A percentile compares a stretch with the other conserved stretches of the same genome.
Evolutionary conservation across 345 rosid genomes (phyloP).

Genomic region (Gossypium bickii): DNA sequence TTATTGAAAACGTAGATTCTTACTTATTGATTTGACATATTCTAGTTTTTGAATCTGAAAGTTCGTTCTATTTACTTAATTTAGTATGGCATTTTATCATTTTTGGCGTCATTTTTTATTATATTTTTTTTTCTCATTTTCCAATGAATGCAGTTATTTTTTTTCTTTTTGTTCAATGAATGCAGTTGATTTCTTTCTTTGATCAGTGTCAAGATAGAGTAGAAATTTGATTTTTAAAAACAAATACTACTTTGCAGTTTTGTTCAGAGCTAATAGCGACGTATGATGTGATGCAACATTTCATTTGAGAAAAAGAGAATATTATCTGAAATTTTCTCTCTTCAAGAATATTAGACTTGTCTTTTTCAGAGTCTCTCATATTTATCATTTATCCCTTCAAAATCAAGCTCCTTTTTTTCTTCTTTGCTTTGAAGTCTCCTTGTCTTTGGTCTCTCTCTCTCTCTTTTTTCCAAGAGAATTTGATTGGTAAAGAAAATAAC

Average conservation of each 20-base stretch:
- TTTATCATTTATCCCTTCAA: slow-evolving; percentile 2
- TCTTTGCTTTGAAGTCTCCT: not conserved
- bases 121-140: not conserved
- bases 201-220: not conserved
- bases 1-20: slow-evolving; percentile 3
- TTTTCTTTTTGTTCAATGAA: not conserved
- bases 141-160: not conserved
- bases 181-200: slow-evolving; percentile 1
- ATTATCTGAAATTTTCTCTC: slow-evolving; percentile 1
- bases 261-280: slow-evolving; percentile 13
- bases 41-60: slow-evolving; percentile 11
- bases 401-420: not conserved
- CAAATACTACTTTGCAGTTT: not conserved
- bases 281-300: slow-evolving; percentile 14
- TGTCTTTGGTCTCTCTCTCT: not conserved
- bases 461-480: not conserved
- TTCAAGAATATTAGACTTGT: not conserved
- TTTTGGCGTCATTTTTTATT: not conserved
- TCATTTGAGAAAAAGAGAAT: not conserved
- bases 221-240: not conserved
- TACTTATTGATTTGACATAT: not conserved
- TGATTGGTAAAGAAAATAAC: not conserved
- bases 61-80: not conserved
- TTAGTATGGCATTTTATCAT: not conserved
- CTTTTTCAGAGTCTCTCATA: not conserved